A percentile compares a stretch with the other conserved stretches of the same genome.
These are phyloP conservation scores for Endocladia muricata DNA, from an alignment of 31 red algal species.

Conservation along the genomic window DNA sequence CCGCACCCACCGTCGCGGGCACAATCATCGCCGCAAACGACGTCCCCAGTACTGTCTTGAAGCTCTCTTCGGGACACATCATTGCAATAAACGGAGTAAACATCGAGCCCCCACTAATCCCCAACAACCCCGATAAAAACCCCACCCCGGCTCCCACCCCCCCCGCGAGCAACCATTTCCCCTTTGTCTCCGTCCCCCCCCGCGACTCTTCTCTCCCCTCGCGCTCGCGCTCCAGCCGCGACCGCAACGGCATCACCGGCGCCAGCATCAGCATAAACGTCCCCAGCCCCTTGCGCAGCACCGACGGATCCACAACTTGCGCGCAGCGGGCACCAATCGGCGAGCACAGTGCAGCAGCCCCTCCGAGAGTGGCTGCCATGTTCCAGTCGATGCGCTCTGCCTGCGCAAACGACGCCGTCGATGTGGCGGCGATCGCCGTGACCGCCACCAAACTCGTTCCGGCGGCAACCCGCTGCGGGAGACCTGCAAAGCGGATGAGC, in stretches of 20 bases:
- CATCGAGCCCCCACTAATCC: conserved; percentile 77
- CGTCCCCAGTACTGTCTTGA: conserved; percentile 66
- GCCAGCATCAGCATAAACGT: conserved; percentile 63
- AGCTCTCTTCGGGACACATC: neutral
- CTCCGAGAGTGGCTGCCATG: neutral
- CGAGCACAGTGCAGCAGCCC: conserved; percentile 3
- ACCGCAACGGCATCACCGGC: conserved; percentile 58
- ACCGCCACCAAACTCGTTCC: conserved; percentile 13
- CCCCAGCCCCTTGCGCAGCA: conserved; percentile 65
- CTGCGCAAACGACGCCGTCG: neutral
- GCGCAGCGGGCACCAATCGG: conserved; percentile 49
- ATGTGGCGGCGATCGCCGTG: neutral
- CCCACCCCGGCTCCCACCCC: conserved; percentile 45
- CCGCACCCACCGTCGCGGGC: conserved; percentile 52
- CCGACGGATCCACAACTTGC: conserved; percentile 14
- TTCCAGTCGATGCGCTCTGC: neutral
- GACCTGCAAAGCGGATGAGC: conserved; percentile 22
- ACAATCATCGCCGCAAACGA: conserved; percentile 75
- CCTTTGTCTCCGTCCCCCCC: neutral
- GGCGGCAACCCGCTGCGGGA: conserved; percentile 26
- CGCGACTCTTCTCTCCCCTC: neutral
- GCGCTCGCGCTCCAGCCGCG: conserved; percentile 5
- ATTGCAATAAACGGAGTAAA: conserved; percentile 74
- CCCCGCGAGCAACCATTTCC: conserved; percentile 14
- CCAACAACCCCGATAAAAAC: conserved; percentile 70